Percentiles rank a stretch among this genome's conserved stretches.
These are phyloP conservation scores for Linnemannia exigua DNA, from an alignment of 192 early-diverging fungal genomes.

Conservation along the genomic window DNA sequence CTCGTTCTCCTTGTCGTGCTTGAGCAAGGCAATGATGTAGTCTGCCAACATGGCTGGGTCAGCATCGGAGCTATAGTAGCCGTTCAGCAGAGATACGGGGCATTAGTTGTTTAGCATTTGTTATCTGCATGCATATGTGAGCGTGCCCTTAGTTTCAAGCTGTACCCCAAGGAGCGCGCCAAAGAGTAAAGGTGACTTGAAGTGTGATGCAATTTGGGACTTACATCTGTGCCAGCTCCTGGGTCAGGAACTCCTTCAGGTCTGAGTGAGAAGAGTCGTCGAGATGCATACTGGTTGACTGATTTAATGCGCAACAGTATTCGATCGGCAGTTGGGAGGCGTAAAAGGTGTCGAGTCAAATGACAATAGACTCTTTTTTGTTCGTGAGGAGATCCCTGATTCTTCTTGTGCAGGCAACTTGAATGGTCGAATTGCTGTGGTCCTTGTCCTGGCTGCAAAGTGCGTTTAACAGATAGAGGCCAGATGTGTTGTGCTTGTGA, in stretches of 20 bases:
- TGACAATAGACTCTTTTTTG: neutral
- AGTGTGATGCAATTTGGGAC: neutral
- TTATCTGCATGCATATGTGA: neutral
- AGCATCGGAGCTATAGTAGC: conserved; percentile 66
- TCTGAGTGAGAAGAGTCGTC: conserved; percentile 26
- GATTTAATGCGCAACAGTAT: neutral
- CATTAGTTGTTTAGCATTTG: neutral
- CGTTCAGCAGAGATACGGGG: neutral
- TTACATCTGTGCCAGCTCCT: conserved; percentile 45
- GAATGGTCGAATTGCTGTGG: neutral
- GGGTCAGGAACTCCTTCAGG: conserved; percentile 42
- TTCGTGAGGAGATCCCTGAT: neutral
- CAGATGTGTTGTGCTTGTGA: neutral
- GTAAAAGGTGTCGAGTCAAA: neutral
- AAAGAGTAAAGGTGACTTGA: neutral
- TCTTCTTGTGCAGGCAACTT: neutral
- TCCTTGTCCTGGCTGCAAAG: neutral
- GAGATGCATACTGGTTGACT: conserved; percentile 33
- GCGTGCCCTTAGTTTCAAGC: neutral
- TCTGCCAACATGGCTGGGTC: conserved; percentile 84
- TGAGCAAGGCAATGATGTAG: conserved; percentile 85
- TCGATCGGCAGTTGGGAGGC: neutral
- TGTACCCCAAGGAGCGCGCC: neutral
- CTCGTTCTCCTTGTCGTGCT: conserved; percentile 69
- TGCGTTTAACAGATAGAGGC: neutral